These are phyloP conservation scores for Haplosporangium sp. DNA, from an alignment of 371 early-diverging fungal species.

Conservation along the genomic window DNA sequence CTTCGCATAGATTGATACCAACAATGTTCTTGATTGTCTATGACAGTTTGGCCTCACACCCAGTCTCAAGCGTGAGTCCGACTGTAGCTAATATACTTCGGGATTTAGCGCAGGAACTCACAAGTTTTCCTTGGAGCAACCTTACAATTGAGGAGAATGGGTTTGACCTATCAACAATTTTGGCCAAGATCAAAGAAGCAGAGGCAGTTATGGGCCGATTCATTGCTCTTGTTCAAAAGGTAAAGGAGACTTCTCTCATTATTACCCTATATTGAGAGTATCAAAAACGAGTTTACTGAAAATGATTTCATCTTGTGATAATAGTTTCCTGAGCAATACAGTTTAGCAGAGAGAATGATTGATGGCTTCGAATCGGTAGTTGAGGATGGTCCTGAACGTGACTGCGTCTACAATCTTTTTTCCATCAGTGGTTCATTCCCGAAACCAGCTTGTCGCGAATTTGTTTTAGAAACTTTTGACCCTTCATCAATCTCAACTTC, in stretches of 20 bases:
- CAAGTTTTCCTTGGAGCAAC: slow-evolving; percentile 66
- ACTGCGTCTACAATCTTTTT: slow-evolving; percentile 70
- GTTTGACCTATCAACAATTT: slow-evolving; percentile 57
- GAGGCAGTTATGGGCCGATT: slow-evolving; percentile 70
- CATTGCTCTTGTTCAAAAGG: slow-evolving; percentile 71
- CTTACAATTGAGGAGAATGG: slow-evolving; percentile 6
- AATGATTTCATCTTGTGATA: too few relatives aligned
- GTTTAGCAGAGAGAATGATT: slow-evolving; percentile 71
- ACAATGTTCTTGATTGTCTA: slow-evolving; percentile 80
- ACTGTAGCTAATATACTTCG: slow-evolving; percentile 59
- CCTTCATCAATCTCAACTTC: slow-evolving; percentile 10
- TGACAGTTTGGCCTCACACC: slow-evolving; percentile 76
- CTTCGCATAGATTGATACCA: slow-evolving; percentile 70
- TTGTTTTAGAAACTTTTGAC: slow-evolving; percentile 60
- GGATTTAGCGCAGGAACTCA: slow-evolving; percentile 60
- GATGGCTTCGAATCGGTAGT: slow-evolving; percentile 59
- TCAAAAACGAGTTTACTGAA: neutral
- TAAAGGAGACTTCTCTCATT: slow-evolving; percentile 18
- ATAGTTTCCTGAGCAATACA: slow-evolving; percentile 75
- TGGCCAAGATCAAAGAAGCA: slow-evolving; percentile 63
- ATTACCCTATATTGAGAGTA: too few relatives aligned
- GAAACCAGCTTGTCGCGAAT: slow-evolving; percentile 63
- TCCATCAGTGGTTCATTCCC: slow-evolving; percentile 41
- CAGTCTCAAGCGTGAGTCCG: slow-evolving; percentile 62
- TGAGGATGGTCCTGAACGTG: slow-evolving; percentile 69